Base-by-base conservation (phyloP, 208 protist species). In the Pavlovales sp. region DNA sequence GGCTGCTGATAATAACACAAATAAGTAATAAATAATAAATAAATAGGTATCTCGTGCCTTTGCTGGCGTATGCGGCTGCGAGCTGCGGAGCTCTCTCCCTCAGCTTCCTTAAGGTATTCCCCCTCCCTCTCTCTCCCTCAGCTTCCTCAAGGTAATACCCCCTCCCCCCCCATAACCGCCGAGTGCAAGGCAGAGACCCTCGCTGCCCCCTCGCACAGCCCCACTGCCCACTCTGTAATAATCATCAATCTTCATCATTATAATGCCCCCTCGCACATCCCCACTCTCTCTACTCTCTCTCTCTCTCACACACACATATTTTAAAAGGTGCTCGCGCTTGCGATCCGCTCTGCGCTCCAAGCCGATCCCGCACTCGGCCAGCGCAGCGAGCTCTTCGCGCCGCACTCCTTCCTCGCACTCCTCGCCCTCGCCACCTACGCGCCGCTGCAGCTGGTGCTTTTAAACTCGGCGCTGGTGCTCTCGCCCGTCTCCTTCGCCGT, bases 401-500 rank as follows among this genome's bases (percentile, higher is more conserved):
- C 57, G 57, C 57, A 71, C 57, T 44, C 18, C 18, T 41, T 1
- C 26, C 18, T 76, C 82, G 4, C 82, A 10, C 47, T 86, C 4
- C 18, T 71, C 34, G 47, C 18, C 22, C 46, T 86, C 26, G 26
- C 57, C 0, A 7, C 32, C 36, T 38, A 22, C 32, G 82, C 82
- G 38, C 82, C 82, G n/a, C 57, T 86, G 44, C 82, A 86, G 82
- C 82, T 86, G 37, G 66, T 5, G 38, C 38, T 86, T 10, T 57
- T 86, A 10, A 86, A 86, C 66, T 26, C 11, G 37, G 14, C 36
- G 14, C 82, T 86, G 8, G 44, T 46, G 38, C 14, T 0, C 38
- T 75, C 82, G 34, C 41, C 80, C 34, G 44, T 84, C 32, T 38
- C 34, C 14, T 81, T 34, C 40, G 77, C 77, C 4, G 77, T 81